Base-by-base conservation (phyloP, 1,284 basidiomycete species). In the Sphaerobolus stellatus region DNA sequence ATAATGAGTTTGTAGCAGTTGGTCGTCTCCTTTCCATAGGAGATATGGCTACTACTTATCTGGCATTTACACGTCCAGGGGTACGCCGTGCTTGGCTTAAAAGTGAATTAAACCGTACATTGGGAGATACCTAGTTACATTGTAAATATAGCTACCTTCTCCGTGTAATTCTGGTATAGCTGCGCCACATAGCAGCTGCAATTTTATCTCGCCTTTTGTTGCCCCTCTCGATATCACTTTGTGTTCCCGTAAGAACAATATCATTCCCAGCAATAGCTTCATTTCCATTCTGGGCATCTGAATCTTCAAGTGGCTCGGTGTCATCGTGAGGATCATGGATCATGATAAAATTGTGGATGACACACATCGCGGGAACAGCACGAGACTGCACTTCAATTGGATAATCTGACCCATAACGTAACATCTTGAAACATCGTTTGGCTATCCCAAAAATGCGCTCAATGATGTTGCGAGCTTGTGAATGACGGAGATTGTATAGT, bases 181-280 rank as follows among this genome's bases (percentile, higher is more conserved):
- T 55, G 25, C 54, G 43, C 70, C 69, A 72, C 68, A 71, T 71
- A 16, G 36, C 59, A 27, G 50, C 40, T 40, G 69, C 68, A 60
- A 70, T n/a, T n/a, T 69, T 5, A 33, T 4, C 64, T 71, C 69
- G 18, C 64, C 49, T 6, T 48, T 38, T 20, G 31, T n/a, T n/a
- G n/a, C n/a, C n/a, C n/a, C n/a, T n/a, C n/a, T n/a, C 55, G 11
- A 30, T 54, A 57, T 64, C 67, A 36, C 56, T 27, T 33, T 51
- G 27, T 24, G 60, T 60, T 52, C 61, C 59, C 25, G 56, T 61
- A 24, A 51, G 11, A 27, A 16, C 14, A 38, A 5, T 44, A 2
- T 18, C 40, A 36, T 40, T 30, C 3, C 18, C 16, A 20, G 13
- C 44, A 16, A 29, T 22, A 25, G 56, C 49, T 34, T 44, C 53